Base-by-base conservation (phyloP, 805 yeast genomes). In the Starmerella sirachaensis region DNA sequence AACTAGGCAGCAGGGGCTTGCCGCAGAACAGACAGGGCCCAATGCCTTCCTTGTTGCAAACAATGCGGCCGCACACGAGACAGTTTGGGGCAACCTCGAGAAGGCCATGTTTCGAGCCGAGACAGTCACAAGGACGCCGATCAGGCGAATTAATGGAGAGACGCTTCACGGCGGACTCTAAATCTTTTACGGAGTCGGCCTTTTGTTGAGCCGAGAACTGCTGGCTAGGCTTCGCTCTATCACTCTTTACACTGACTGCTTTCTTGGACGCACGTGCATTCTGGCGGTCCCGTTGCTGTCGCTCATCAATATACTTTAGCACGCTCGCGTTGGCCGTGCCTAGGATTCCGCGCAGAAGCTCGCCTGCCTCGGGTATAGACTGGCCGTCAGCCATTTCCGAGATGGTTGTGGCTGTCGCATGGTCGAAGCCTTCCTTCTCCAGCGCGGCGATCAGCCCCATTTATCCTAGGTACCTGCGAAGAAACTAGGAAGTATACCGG, bases 1-100 rank as follows among this genome's bases (percentile, higher is more conserved):
- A 69, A 9, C 59, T 54, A 5, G 74, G 66, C 14, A 91, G 63
- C 29, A 91, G 59, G 23, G 74, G 78, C 18, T 66, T 55, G 0
- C 84, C 82, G 61, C 98, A 91, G 45, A 61, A 79, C 2, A 91
- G 69, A 53, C 99, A 91, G 3, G 91, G 91, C 42, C 86, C 91
- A 18, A 83, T 62, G 0, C 97, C 97, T 54, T 91, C 97, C 49
- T 76, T 77, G 4, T 70, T 68, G 62, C 99, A 91, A 2, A 91
- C 82, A 29, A 91, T 82, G 57, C 85, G 82, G 9, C 99, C 99
- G 57, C 99, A 91, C 42, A 79, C 76, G 28, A 91, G 60, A 52
- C 99, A 91, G 55, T 91, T 91, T 1, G 98, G 97, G 2, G 93
- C 91, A 46, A 79, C 69, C 40, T 82, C 93, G 45, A 84, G 79